Evolutionary conservation across 1,139 yeast genomes (phyloP), one percentile per base, ranked within the genome.

Genomic region (Kazachstania sp.): DNA sequence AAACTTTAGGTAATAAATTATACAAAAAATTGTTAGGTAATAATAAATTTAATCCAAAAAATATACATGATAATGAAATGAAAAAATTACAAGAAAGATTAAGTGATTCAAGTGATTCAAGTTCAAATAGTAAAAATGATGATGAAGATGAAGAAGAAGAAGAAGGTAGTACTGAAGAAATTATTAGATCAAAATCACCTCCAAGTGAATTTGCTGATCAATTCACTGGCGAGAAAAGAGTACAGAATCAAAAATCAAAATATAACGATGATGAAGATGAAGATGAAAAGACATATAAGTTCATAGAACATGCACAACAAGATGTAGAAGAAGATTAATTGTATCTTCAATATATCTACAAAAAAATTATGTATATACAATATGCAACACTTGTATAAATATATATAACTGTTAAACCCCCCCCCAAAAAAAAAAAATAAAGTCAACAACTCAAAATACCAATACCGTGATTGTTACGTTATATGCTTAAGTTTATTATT

Each of bases 151-250:
- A 43, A 3, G 43, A 44, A n/a, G n/a, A n/a, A n/a, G n/a, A n/a
- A n/a, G n/a, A n/a, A 34, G 18, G 20, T 12, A 35, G 31, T 36
- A 42, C 39, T 37, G 39, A 51, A 49, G 46, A 48, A 39, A 51
- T 54, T 13, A 52, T 60, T 35, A 56, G 58, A 40, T 62, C 57
- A 26, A 48, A 66, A 26, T 77, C 83, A 13, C 86, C 86, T 1
- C 76, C 79, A 53, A 73, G 79, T 2, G 86, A 80, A 47, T 81
- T 81, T 65, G 86, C 86, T 4, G 70, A 79, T 45, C 75, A 73
- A 54, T 81, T 74, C 60, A 75, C 80, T 45, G 85, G 72, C 23
- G 67, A 67, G 44, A 48, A 51, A 31, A 37, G 43, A 29, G 32
- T 46, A 20, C 18, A 35, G 15, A 15, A 28, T 9, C 34, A 30